Evolutionary conservation across 2,329 filamentous ascomycete genomes (phyloP).

Genomic region (Nemania sp.): DNA sequence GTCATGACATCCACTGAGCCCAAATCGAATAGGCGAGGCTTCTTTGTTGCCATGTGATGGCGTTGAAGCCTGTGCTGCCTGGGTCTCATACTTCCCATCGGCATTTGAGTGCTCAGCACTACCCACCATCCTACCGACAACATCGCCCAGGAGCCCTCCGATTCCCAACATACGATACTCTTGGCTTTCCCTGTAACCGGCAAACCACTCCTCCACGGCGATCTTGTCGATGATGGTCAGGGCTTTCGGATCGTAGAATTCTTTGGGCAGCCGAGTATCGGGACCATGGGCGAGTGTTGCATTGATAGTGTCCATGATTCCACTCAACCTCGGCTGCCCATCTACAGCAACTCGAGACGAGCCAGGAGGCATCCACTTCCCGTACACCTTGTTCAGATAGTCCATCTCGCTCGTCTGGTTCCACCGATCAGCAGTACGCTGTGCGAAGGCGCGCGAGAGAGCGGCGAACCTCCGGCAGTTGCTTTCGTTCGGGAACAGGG

Average conservation of each 20-base stretch:
- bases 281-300: conserved; percentile 83
- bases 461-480: conserved; percentile 74
- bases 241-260: conserved; percentile 82
- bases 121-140: conserved; percentile 74
- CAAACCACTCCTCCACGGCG: conserved; percentile 89
- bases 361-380: conserved; percentile 81
- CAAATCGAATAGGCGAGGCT: conserved; percentile 65
- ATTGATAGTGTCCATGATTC: conserved; percentile 94
- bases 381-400: conserved; percentile 75
- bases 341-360: conserved; percentile 76
- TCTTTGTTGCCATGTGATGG: conserved; percentile 42
- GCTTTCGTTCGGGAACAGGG: conserved; percentile 76
- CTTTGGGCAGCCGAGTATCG: conserved; percentile 74
- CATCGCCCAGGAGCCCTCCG: conserved; percentile 79
- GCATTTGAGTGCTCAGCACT: conserved; percentile 62
- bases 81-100: conserved; percentile 56
- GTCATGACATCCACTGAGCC: conserved; percentile 86
- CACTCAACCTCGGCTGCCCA: conserved; percentile 78
- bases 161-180: conserved; percentile 93
- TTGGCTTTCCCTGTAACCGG: conserved; percentile 77
- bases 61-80: conserved; percentile 30
- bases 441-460: conserved; percentile 70
- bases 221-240: conserved; percentile 73
- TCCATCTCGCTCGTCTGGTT: conserved; percentile 79
- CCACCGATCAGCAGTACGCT: conserved; percentile 72